Evolutionary conservation across 2,329 filamentous ascomycete species (phyloP).

Genomic region (Ophiobolus disseminans): DNA sequence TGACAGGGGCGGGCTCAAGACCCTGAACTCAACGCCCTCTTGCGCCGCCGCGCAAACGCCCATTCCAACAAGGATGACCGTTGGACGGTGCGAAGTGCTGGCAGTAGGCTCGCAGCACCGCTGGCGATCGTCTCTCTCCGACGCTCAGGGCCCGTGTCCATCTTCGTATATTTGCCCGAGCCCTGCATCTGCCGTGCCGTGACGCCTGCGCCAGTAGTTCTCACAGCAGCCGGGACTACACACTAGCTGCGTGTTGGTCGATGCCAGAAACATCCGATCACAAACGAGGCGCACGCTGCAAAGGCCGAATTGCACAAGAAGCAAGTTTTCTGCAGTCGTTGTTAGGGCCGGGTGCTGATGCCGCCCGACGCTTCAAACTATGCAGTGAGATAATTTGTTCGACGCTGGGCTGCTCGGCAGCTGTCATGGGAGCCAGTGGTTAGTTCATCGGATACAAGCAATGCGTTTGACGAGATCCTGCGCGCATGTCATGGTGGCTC

Average conservation of each 20-base stretch:
- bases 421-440: conserved; percentile 9
- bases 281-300: not conserved
- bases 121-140: conserved; percentile 2
- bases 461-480: conserved; percentile 27
- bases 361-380: not conserved
- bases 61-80: conserved; percentile 5
- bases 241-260: not conserved
- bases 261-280: conserved; percentile 9
- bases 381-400: not conserved
- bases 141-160: conserved; percentile 2
- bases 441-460: conserved; percentile 15
- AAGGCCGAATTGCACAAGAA: not conserved
- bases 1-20: conserved; percentile 20
- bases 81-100: not conserved
- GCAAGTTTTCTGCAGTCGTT: not conserved
- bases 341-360: not conserved
- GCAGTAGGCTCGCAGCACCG: conserved; percentile 12
- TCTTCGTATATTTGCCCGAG: conserved; percentile 14
- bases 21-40: conserved; percentile 15
- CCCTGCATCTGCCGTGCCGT: conserved; percentile 10
- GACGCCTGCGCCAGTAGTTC: conserved; percentile 1
- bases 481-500: conserved; percentile 14
- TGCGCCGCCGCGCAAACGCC: conserved; percentile 12
- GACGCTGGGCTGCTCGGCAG: conserved; percentile 3
- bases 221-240: conserved; percentile 1